A percentile compares a stretch with the other conserved stretches of the same genome.
phyloP scores from a whole-genome alignment of 345 rosid genomes.

The Cardamine chenopodiifolia region DNA sequence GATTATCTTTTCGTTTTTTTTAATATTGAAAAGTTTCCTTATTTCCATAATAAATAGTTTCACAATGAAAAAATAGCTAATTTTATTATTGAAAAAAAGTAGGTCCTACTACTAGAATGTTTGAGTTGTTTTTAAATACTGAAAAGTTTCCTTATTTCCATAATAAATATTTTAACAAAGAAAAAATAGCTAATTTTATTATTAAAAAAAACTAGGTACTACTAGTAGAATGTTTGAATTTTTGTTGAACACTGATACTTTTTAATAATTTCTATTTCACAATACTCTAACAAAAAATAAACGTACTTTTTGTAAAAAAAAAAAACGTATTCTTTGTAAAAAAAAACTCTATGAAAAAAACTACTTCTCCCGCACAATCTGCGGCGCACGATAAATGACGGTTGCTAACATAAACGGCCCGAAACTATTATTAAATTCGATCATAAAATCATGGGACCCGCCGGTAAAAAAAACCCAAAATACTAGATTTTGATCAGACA shows the following conservation, averaged over 20 bases:
- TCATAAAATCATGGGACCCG: constrained; percentile 52
- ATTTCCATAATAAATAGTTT: not conserved
- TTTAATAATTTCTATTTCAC: too few relatives aligned
- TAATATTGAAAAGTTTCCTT: not conserved
- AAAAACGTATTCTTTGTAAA: not conserved
- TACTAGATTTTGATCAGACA: constrained; percentile 29
- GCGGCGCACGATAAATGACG: constrained; percentile 32
- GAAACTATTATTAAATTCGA: constrained; percentile 26
- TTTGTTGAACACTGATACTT: too few relatives aligned
- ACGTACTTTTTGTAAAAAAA: not conserved
- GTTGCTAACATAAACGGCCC: constrained; percentile 33
- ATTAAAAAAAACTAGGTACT: too few relatives aligned
- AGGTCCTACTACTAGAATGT: not conserved
- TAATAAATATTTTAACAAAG: too few relatives aligned
- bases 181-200: too few relatives aligned
- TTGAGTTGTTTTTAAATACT: not conserved
- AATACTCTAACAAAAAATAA: too few relatives aligned
- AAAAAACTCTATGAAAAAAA: not conserved
- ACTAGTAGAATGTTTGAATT: too few relatives aligned
- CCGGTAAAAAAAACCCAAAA: constrained; percentile 34
- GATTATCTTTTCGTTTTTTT: too few relatives aligned
- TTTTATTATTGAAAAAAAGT: too few relatives aligned
- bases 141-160: too few relatives aligned
- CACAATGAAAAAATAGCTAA: not conserved
- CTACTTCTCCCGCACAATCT: not conserved